Evolutionary conservation across 169 alveolate genomes (phyloP).

Genomic region (Cryptosporidium andersoni): DNA sequence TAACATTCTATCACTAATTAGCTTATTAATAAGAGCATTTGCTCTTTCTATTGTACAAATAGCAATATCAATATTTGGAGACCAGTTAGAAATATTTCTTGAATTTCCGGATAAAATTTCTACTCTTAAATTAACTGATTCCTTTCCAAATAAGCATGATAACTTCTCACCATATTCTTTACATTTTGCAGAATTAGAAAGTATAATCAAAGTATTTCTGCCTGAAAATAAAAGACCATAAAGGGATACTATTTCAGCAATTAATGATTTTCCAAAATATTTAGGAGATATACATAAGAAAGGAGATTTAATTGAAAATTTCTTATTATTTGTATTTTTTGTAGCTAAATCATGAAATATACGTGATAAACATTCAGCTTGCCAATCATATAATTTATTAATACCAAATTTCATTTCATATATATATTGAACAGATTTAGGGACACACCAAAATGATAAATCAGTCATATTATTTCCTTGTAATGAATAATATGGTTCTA

Average conservation of each 20-base stretch:
- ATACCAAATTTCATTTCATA: conserved; percentile 1
- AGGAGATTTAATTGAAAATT: not conserved
- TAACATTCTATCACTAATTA: conserved; percentile 45
- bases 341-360: not conserved
- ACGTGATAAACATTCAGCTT: conserved; percentile 4
- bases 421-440: conserved; percentile 29
- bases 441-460: conserved; percentile 49
- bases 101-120: conserved; percentile 25
- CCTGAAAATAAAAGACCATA: conserved; percentile 28
- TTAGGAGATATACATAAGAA: conserved; percentile 8
- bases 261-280: conserved; percentile 2
- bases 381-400: conserved; percentile 24
- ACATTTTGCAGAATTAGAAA: conserved; percentile 32
- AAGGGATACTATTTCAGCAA: conserved; percentile 29
- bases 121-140: conserved; percentile 38
- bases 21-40: conserved; percentile 76
- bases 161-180: conserved; percentile 35
- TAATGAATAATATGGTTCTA: conserved; percentile 19
- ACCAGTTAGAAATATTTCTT: conserved; percentile 13
- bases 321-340: not conserved
- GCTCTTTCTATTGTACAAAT: conserved; percentile 85
- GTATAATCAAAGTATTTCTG: conserved; percentile 20
- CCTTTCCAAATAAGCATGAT: conserved; percentile 19
- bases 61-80: conserved; percentile 74
- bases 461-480: conserved; percentile 23